Conservation (phyloP, 2,329 filamentous ascomycete genomes). For the Ustilaginoidea virens region DNA sequence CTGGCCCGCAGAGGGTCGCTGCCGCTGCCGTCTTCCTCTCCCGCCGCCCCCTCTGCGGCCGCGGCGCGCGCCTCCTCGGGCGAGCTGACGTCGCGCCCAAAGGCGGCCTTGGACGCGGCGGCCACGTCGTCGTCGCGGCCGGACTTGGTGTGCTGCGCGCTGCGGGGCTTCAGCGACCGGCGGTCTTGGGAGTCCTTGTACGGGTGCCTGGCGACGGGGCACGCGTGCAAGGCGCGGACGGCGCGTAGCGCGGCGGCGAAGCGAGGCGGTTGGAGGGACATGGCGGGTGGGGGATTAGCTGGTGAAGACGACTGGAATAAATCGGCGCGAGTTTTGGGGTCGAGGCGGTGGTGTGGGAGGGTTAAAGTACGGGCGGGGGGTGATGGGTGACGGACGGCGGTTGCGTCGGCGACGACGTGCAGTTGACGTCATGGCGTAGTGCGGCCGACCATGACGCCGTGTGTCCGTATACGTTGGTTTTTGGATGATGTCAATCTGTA, state of each 20-base stretch:
- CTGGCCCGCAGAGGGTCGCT: constrained; percentile 4
- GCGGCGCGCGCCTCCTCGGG: constrained; percentile 43
- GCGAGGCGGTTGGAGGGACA: not conserved
- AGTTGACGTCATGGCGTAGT: not conserved
- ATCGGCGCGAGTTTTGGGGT: too few relatives aligned
- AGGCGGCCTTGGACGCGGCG: constrained; percentile 45
- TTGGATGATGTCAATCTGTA: too few relatives aligned
- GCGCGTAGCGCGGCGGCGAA: not conserved
- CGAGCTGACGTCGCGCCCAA: constrained; percentile 49
- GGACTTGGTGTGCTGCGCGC: constrained; percentile 52
- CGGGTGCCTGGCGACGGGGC: constrained; percentile 12
- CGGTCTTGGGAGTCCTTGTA: constrained; percentile 42
- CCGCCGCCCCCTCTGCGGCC: constrained; percentile 26
- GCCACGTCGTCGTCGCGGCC: constrained; percentile 47
- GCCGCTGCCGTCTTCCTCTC: constrained; percentile 17
- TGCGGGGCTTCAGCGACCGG: constrained; percentile 46
- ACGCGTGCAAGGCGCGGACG: constrained; percentile 17
- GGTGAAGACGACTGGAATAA: not conserved
- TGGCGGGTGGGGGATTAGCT: not conserved
- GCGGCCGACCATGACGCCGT: too few relatives aligned
- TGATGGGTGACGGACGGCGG: not conserved
- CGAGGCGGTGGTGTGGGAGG: too few relatives aligned
- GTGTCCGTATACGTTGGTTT: too few relatives aligned
- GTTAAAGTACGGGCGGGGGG: too few relatives aligned
- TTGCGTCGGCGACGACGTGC: not conserved